Percentiles rank a stretch among this genome's conserved stretches.
These are phyloP conservation scores for Brassica rapa DNA, from an alignment of 345 rosid species.

Conservation along the genomic window DNA sequence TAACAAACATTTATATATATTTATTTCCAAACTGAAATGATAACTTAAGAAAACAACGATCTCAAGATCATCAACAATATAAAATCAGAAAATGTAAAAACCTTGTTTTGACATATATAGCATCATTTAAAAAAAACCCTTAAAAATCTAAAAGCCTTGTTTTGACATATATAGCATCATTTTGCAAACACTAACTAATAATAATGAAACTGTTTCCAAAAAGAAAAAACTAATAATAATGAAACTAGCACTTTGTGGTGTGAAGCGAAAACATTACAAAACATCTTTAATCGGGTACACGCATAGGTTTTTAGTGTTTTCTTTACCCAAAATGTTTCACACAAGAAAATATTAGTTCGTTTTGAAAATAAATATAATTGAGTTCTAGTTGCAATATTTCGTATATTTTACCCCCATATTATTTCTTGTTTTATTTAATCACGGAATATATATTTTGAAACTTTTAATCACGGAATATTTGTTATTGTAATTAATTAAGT, in stretches of 20 bases:
- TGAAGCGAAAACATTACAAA: no score
- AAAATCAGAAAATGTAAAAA: not conserved
- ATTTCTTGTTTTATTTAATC: not conserved
- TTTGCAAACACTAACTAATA: no score
- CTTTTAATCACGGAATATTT: not conserved
- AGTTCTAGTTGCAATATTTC: not conserved
- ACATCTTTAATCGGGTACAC: not conserved
- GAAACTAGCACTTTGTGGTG: no score
- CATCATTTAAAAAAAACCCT: no score
- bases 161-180: no score
- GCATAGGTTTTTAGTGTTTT: not conserved
- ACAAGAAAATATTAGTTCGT: not conserved
- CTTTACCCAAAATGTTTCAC: not conserved
- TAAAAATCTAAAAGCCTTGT: no score
- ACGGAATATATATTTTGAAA: not conserved
- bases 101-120: no score
- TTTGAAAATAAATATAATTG: not conserved
- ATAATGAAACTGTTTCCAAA: no score
- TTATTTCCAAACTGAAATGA: no score
- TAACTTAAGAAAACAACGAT: not conserved
- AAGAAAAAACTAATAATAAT: no score
- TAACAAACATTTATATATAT: no score
- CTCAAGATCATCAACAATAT: not conserved
- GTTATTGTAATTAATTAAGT: not conserved
- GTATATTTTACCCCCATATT: not conserved